A percentile compares a stretch with the other conserved stretches of the same genome.
phyloP scores from a whole-genome alignment of 2,329 filamentous ascomycete genomes.

The Ophiognomonia clavigignenti-juglandacearum region DNA sequence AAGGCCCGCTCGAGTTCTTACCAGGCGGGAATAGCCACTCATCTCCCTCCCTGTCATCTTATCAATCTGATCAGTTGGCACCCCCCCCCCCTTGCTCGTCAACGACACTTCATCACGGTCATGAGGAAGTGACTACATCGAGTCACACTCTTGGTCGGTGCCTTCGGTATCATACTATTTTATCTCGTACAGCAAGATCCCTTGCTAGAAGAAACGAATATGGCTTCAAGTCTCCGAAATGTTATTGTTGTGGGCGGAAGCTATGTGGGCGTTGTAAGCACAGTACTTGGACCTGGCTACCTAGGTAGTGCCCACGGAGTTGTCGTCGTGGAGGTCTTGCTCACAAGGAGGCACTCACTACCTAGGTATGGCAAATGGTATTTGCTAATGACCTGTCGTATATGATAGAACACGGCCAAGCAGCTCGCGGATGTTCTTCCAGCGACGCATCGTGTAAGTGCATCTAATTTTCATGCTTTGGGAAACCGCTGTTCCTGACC shows the following conservation, averaged over 20 bases:
- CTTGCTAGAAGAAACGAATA: too few species aligned
- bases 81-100: neutral
- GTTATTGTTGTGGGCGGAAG: too few species aligned
- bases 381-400: too few species aligned
- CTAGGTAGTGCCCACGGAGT: too few species aligned
- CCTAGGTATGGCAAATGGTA: too few species aligned
- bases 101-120: neutral
- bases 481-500: too few species aligned
- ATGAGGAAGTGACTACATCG: conserved; percentile 6
- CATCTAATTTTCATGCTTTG: neutral
- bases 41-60: conserved; percentile 6
- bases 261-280: too few species aligned
- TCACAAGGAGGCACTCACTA: too few species aligned
- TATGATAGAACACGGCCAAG: conserved; percentile 29
- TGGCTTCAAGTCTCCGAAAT: too few species aligned
- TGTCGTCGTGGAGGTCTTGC: too few species aligned
- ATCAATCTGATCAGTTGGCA: conserved; percentile 14
- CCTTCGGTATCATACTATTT: neutral
- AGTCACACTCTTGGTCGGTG: neutral
- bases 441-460: conserved; percentile 27
- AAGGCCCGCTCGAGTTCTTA: too few species aligned
- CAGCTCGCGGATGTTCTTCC: conserved; percentile 32
- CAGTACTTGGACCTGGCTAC: too few species aligned
- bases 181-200: neutral
- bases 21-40: neutral